A percentile compares a stretch with the other conserved stretches of the same genome.
phyloP scores from a whole-genome alignment of 1,139 yeast genomes.

The Magnusiomyces suaveolens region DNA sequence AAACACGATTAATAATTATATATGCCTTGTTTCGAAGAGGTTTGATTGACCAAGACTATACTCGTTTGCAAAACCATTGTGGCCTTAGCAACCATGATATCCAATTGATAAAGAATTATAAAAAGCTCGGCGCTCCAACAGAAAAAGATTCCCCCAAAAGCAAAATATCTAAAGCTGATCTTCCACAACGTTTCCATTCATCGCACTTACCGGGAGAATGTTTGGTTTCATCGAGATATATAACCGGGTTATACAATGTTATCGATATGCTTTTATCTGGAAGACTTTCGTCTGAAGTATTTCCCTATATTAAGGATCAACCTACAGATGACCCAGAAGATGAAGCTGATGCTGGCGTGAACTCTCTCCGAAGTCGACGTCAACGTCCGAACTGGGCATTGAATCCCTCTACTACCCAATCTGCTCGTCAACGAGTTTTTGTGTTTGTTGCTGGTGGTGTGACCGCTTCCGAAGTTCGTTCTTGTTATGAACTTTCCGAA shows the following conservation, averaged over 20 bases:
- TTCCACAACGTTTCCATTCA: slow-evolving; percentile 39
- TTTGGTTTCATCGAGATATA: slow-evolving; percentile 67
- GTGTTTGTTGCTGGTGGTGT: slow-evolving; percentile 86
- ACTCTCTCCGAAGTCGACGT: slow-evolving; percentile 59
- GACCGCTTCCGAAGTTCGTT: slow-evolving; percentile 71
- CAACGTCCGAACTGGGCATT: slow-evolving; percentile 76
- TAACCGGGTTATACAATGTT: slow-evolving; percentile 58
- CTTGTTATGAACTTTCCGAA: slow-evolving; percentile 55
- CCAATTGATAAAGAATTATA: slow-evolving; percentile 55
- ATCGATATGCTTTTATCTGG: slow-evolving; percentile 42
- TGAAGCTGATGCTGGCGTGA: slow-evolving; percentile 32
- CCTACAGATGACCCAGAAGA: slow-evolving; percentile 52
- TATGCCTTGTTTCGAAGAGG: slow-evolving; percentile 85
- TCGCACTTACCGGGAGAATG: slow-evolving; percentile 54
- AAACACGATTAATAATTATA: slow-evolving; percentile 63
- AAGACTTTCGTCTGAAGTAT: slow-evolving; percentile 46
- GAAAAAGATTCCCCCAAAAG: slow-evolving; percentile 42
- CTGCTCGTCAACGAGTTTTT: slow-evolving; percentile 62
- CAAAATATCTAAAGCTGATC: slow-evolving; percentile 15
- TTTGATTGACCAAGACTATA: slow-evolving; percentile 60
- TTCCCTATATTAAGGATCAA: slow-evolving; percentile 71
- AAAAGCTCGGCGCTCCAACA: slow-evolving; percentile 55
- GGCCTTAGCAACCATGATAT: slow-evolving; percentile 54
- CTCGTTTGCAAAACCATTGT: slow-evolving; percentile 60
- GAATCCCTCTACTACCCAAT: slow-evolving; percentile 37